Base-by-base conservation (phyloP, 176 grass and related monocot genomes). In the Microstegium vimineum region DNA sequence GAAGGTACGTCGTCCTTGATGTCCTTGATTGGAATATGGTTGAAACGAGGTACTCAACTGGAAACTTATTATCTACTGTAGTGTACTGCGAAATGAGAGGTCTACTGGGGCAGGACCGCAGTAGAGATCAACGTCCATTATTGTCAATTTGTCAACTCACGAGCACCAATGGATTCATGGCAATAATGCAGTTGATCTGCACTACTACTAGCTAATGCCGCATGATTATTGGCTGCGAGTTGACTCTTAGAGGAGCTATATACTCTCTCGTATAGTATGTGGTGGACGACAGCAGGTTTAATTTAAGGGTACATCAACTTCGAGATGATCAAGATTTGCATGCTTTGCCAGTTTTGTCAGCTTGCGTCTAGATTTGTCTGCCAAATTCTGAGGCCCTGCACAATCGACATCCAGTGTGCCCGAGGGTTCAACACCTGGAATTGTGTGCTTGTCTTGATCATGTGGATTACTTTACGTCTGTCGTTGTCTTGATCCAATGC, bases 391-490 rank as follows among this genome's bases (percentile, higher is more conserved):
- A 54, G 28, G 5, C 42, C 9, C 12, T 20, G 37, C 62, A 22
- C 34, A 84, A 35, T 61, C 49, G 49, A 84, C 64, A 46, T 70
- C 36, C 10, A 22, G 47, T 69, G 47, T 69, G 82, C 82, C 82
- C 46, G 56, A 69, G 73, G 82, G 47, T 77, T 77, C 34, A 60
- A 34, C 82, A 60, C 73, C 63, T 69, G 73, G 82, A 60, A 43
- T 20, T n/a, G 60, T n/a, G 60, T 77, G 73, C 62, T 43, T 42
- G 63, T 34, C 73, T 12, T 34, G 17, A 45, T 69, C 62, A 74
- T 31, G 17, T 5, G 7, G 81, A 40, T 18, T 83, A 75, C 15
- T 36, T 83, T 66, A 66, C 15, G 27, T 31, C 30, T 67, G 9
- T 13, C 52, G 43, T 13, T 66, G 43, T 30, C 60, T n/a, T n/a